Evolutionary conservation across 139 green algal species (phyloP).

Genomic region (Micromonas pusilla): DNA sequence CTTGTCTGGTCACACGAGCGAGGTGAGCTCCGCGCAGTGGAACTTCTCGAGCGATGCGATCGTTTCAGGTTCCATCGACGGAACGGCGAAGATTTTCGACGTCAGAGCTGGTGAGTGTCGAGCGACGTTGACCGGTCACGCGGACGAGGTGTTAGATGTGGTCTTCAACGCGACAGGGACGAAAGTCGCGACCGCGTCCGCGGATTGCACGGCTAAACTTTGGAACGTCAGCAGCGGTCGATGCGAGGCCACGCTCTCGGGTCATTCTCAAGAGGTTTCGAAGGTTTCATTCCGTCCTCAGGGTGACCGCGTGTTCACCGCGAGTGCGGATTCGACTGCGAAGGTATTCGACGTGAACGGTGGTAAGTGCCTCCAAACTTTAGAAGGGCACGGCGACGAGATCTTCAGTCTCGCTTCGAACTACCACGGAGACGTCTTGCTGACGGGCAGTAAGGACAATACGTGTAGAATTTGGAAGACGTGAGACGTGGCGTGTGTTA

Average conservation of each 20-base stretch:
- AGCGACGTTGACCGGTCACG: conserved; percentile 56
- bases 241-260: conserved; percentile 48
- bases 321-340: conserved; percentile 54
- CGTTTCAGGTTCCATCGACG: conserved; percentile 59
- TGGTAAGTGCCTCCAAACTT: conserved; percentile 51
- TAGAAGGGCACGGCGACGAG: conserved; percentile 67
- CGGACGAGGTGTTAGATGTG: conserved; percentile 69
- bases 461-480: conserved; percentile 61
- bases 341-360: conserved; percentile 46
- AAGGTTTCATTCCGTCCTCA: conserved; percentile 67
- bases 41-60: conserved; percentile 51
- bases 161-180: conserved; percentile 53
- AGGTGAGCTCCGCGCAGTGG: conserved; percentile 52
- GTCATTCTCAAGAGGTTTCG: conserved; percentile 63
- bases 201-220: conserved; percentile 57
- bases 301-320: conserved; percentile 53
- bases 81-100: conserved; percentile 55
- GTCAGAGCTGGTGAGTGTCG: conserved; percentile 51
- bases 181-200: conserved; percentile 52
- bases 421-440: conserved; percentile 66
- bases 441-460: conserved; percentile 68
- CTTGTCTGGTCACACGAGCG: conserved; percentile 53
- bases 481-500: background rate
- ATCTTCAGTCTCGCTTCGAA: conserved; percentile 70
- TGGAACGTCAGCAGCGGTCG: conserved; percentile 49